These are phyloP conservation scores for Tulasnella sp. DNA, from an alignment of 768 basidiomycete species.

Conservation along the genomic window DNA sequence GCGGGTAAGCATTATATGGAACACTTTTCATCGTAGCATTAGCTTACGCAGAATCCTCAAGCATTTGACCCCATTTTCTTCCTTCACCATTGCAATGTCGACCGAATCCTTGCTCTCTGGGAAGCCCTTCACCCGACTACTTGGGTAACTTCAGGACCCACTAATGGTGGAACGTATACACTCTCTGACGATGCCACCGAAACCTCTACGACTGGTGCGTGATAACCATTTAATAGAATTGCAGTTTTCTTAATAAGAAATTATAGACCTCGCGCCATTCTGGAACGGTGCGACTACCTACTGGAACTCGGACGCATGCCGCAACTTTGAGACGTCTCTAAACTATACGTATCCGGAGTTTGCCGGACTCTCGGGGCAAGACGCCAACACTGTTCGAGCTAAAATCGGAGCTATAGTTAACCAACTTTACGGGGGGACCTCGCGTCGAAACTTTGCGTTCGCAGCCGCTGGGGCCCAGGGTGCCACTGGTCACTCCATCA, in stretches of 20 bases:
- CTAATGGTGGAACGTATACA: background rate
- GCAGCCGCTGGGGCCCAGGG: background rate
- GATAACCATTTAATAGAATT: background rate
- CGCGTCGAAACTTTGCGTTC: background rate
- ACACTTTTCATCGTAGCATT: background rate
- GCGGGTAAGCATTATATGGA: background rate
- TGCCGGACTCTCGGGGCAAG: background rate
- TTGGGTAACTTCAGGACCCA: background rate
- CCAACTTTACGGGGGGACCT: background rate
- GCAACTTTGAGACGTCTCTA: background rate
- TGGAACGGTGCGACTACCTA: constrained; percentile 1
- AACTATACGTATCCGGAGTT: constrained; percentile 16
- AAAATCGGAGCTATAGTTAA: background rate
- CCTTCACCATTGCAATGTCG: constrained; percentile 18
- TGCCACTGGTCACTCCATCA: background rate
- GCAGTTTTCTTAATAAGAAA: background rate
- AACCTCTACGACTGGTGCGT: background rate
- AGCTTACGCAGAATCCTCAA: background rate
- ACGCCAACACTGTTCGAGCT: background rate
- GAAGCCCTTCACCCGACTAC: constrained; percentile 8
- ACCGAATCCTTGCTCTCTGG: constrained; percentile 8
- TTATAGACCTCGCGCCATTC: constrained; percentile 12
- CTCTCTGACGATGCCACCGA: background rate
- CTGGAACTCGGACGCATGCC: constrained; percentile 4
- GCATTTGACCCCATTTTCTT: constrained; percentile 20